Conservation (phyloP, 2,329 filamentous ascomycete species). For the Pyrenophora seminiperda region DNA sequence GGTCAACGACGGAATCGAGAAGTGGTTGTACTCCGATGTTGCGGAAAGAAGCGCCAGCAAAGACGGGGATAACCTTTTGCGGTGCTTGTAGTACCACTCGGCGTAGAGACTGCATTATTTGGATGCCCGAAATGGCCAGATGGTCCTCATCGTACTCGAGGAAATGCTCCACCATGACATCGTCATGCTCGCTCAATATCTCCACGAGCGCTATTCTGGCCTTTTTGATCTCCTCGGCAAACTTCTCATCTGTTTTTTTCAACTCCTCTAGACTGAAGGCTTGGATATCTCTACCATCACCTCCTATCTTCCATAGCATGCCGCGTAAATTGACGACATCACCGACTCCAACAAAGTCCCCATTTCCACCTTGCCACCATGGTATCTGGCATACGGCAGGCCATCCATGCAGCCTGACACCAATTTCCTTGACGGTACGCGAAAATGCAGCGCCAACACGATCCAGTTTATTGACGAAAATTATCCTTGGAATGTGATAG, state of each 20-base stretch:
- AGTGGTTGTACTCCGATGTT: conserved; percentile 94
- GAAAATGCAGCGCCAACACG: conserved; percentile 82
- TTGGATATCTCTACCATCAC: conserved; percentile 67
- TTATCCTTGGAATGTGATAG: conserved; percentile 80
- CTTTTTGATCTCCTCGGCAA: conserved; percentile 71
- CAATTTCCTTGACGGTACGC: conserved; percentile 83
- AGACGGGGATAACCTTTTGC: conserved; percentile 80
- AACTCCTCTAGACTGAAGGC: conserved; percentile 62
- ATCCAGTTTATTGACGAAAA: conserved; percentile 86
- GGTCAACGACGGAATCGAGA: conserved; percentile 84
- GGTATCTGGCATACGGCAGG: conserved; percentile 93
- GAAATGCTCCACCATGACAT: conserved; percentile 82
- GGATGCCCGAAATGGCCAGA: conserved; percentile 65
- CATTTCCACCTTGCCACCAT: conserved; percentile 79
- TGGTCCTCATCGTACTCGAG: conserved; percentile 77
- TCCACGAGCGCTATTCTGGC: conserved; percentile 82
- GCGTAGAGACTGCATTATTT: conserved; percentile 76
- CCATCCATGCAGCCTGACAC: conserved; percentile 77
- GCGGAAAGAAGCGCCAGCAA: conserved; percentile 88
- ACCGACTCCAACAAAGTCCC: conserved; percentile 79
- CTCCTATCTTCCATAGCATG: conserved; percentile 71
- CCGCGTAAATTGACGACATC: conserved; percentile 79
- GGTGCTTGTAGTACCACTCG: conserved; percentile 70
- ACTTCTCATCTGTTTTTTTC: conserved; percentile 53
- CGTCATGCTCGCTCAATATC: conserved; percentile 84